phyloP scores from a whole-genome alignment of 1,139 yeast genomes.

The Lodderomyces metapsilosis region DNA sequence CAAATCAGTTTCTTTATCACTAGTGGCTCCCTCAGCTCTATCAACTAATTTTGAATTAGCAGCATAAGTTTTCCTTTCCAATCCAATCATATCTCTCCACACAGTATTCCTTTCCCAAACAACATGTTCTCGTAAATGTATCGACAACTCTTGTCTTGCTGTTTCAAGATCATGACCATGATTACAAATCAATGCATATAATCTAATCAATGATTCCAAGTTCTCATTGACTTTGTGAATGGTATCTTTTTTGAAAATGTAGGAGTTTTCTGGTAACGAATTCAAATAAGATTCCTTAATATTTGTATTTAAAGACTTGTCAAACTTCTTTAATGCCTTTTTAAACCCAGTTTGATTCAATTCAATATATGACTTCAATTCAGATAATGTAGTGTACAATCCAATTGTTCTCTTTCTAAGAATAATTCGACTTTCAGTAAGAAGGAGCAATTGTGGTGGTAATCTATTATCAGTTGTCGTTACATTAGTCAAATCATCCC shows the following conservation, averaged over 20 bases:
- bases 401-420: constrained; percentile 57
- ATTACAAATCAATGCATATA: constrained; percentile 44
- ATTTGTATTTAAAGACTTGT: constrained; percentile 52
- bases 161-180: constrained; percentile 41
- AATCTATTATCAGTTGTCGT: constrained; percentile 19
- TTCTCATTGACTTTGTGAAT: constrained; percentile 44
- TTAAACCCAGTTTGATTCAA: constrained; percentile 66
- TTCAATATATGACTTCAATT: constrained; percentile 64
- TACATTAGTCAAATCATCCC: constrained; percentile 28
- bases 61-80: constrained; percentile 64
- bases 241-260: constrained; percentile 40
- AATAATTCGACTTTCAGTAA: constrained; percentile 48
- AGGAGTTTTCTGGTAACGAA: constrained; percentile 31
- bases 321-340: constrained; percentile 69
- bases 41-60: constrained; percentile 27
- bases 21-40: constrained; percentile 15
- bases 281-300: constrained; percentile 38
- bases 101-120: constrained; percentile 76
- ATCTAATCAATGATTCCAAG: constrained; percentile 32
- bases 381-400: constrained; percentile 59
- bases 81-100: constrained; percentile 81
- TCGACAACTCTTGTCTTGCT: constrained; percentile 51
- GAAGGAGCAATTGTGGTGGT: constrained; percentile 42
- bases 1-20: constrained; percentile 16
- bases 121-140: constrained; percentile 66